Conservation (phyloP, 2,329 filamentous ascomycete species). For the Xylaria digitata region DNA sequence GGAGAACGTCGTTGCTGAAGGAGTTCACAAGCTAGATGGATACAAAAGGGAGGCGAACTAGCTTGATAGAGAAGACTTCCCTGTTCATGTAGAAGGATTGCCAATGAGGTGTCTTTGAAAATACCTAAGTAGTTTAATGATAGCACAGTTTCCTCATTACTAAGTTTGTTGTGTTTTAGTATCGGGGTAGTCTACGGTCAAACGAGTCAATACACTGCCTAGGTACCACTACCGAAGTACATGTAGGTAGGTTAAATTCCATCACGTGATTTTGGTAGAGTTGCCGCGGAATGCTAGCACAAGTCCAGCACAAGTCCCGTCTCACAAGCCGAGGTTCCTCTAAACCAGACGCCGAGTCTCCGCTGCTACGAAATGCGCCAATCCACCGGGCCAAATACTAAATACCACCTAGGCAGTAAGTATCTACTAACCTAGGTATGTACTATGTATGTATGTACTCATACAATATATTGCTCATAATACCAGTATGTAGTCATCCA, state of each 20-base stretch:
- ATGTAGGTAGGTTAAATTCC: background rate
- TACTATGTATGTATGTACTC: too few species aligned
- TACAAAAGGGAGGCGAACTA: background rate
- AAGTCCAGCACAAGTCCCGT: background rate
- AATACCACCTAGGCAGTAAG: too few species aligned
- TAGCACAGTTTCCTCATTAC: background rate
- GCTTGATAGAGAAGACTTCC: background rate
- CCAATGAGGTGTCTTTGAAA: background rate
- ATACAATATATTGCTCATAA: too few species aligned
- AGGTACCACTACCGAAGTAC: too few species aligned
- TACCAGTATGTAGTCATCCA: too few species aligned
- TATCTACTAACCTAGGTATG: too few species aligned
- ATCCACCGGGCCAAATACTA: too few species aligned
- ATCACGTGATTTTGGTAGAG: constrained; percentile 3
- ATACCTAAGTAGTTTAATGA: background rate
- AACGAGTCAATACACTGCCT: too few species aligned
- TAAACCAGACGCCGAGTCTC: constrained; percentile 3
- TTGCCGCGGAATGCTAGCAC: constrained; percentile 18
- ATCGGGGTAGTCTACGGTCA: background rate
- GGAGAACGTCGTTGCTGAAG: background rate
- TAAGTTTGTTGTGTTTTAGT: background rate
- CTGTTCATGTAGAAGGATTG: background rate
- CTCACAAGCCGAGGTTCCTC: constrained; percentile 30
- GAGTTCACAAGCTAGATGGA: background rate
- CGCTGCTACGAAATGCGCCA: background rate